phyloP scores from a whole-genome alignment of 2,329 filamentous ascomycete species.

The Botrytis fabae region DNA sequence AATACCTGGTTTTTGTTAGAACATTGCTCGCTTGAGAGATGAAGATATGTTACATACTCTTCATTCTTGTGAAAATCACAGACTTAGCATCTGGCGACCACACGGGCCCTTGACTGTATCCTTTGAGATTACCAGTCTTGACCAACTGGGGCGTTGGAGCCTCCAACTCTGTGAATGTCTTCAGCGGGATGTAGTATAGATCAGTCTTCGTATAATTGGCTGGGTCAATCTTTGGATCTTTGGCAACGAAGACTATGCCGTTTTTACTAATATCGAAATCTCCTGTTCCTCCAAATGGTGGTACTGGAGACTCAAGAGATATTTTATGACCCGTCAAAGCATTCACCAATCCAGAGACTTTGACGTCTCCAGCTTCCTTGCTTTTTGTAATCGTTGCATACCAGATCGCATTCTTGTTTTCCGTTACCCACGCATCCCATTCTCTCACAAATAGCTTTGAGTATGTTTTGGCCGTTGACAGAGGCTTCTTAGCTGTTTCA shows the following conservation, averaged over 20 bases:
- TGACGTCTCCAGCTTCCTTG: constrained; percentile 30
- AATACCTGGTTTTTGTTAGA: constrained; percentile 38
- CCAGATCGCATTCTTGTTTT: constrained; percentile 71
- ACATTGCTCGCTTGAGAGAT: too few relatives aligned
- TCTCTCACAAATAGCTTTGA: constrained; percentile 75
- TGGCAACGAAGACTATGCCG: constrained; percentile 72
- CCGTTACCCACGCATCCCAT: constrained; percentile 75
- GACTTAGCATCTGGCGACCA: constrained; percentile 73
- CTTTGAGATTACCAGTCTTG: constrained; percentile 58
- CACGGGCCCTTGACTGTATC: constrained; percentile 64
- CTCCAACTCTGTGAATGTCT: constrained; percentile 56
- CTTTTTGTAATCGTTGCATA: constrained; percentile 59
- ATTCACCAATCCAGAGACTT: constrained; percentile 56
- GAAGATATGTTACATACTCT: constrained; percentile 42
- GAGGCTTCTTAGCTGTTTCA: constrained; percentile 57
- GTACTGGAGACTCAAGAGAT: constrained; percentile 65
- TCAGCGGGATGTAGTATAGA: constrained; percentile 70
- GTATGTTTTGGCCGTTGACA: constrained; percentile 70
- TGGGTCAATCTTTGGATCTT: constrained; percentile 69
- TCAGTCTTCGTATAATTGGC: constrained; percentile 80
- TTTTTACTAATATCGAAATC: constrained; percentile 73
- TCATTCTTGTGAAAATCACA: constrained; percentile 79
- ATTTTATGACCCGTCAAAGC: constrained; percentile 51
- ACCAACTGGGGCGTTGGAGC: constrained; percentile 54
- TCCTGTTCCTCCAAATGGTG: constrained; percentile 75